Evolutionary conservation across 495 filamentous ascomycete genomes (phyloP), one percentile per base, ranked within the genome.

Genomic region (Clohesyomyces aquaticus): DNA sequence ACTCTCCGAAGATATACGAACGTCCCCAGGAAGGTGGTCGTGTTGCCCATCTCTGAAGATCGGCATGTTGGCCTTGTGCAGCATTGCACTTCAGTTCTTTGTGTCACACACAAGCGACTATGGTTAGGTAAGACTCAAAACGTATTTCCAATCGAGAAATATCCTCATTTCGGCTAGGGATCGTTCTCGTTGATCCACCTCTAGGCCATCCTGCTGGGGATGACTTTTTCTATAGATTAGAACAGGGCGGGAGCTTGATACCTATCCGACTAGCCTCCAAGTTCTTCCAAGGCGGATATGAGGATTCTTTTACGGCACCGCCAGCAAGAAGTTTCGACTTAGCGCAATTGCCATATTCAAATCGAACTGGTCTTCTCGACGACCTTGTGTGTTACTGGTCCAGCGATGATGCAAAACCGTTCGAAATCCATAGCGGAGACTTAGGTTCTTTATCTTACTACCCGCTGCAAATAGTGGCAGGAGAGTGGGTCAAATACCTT

Each of bases 71-170:
- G 54, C 1, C 38, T 68, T 1, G 55, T 48, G 52, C 66, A 68
- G 32, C 60, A 65, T 28, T 63, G 66, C 52, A 35, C 48, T 10
- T 68, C 66, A 1, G 43, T 64, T 11, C 32, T 67, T 2, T 35
- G 27, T 21, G 19, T 47, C 16, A 53, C 23, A 26, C 21, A 29
- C 16, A 27, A 58, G 4, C n/a, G 23, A 1, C 21, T 18, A 23
- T 66, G 63, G 63, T 26, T 66, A 60, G 55, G 63, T 66, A 66
- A n/a, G n/a, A n/a, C n/a, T n/a, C n/a, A n/a, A n/a, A n/a, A n/a
- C 14, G 45, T 18, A 42, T 10, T 14, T 3, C 25, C 22, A 1
- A 1, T 26, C n/a, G 4, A 12, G 18, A 1, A 42, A 38, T 10
- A 8, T 18, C 6, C 19, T 1, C 14, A 48, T 18, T 2, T 11